Evolutionary conservation across 208 protist species (phyloP), one percentile per base, ranked within the genome.

Genomic region (Acanthamoeba royreba): DNA sequence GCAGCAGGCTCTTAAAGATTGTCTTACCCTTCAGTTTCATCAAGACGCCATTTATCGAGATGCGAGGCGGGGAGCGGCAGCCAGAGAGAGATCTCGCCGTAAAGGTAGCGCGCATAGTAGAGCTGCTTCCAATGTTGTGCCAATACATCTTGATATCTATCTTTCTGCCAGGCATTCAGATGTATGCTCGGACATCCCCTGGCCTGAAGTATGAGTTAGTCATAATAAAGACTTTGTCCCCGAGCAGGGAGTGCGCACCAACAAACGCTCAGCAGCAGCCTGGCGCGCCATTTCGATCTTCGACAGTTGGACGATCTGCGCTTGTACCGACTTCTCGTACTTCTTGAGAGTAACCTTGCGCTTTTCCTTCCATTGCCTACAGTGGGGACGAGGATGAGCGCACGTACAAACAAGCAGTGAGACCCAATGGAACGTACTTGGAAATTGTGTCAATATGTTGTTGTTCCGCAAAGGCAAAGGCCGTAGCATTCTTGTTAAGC

Each of bases 1-100:
- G 52, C 31, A 22, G 4, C 9, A 33, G n/a, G n/a, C n/a, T n/a
- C n/a, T n/a, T n/a, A n/a, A n/a, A n/a, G n/a, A n/a, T n/a, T n/a
- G n/a, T n/a, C n/a, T 17, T 90, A 90, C 83, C 87, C 87, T 92
- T 92, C 87, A n/a, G 87, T 92, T 53, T 92, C 87, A 61, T 92
- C 87, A 22, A 92, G 87, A 13, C 47, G 40, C 87, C 87, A 92
- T 52, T 92, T 92, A 43, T 81, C 61, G 43, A 92, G 87, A 19
- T 38, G 25, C 9, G 87, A 81, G 63, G 55, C 35, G n/a, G 40
- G 15, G 43, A 92, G 43, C 4, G 87, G 87, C 22, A 72, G 45
- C 87, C 87, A 92, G 25, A 92, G 55, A 11, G 87, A 90, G 83
- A 52, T 90, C 83, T 90, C 83, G 5, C 83, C 83, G 38, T 90